Conservation (phyloP, 345 rosid genomes). For the Ricinus communis region DNA sequence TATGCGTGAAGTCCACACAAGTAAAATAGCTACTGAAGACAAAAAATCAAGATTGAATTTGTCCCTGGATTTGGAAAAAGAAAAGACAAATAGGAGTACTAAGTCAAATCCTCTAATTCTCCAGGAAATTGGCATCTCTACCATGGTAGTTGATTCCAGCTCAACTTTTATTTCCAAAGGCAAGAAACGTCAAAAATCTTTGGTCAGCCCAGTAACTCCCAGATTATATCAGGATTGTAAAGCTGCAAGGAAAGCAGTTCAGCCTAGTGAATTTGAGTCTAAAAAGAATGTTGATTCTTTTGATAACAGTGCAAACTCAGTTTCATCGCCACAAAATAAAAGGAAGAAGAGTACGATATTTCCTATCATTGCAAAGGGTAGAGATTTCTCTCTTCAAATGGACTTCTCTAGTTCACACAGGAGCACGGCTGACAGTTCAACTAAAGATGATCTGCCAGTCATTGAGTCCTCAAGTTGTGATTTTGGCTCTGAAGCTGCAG, state of each 20-base stretch:
- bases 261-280: constrained; percentile 19
- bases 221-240: constrained; percentile 27
- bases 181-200: constrained; percentile 25
- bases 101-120: constrained; percentile 15
- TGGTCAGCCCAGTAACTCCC: constrained; percentile 11
- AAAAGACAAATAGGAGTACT: constrained; percentile 30
- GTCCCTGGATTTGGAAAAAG: constrained; percentile 26
- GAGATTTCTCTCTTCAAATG: constrained; percentile 22
- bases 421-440: constrained; percentile 11
- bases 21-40: constrained; percentile 31
- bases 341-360: constrained; percentile 17
- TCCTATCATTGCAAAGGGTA: constrained; percentile 21
- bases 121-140: constrained; percentile 26
- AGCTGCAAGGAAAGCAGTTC: constrained; percentile 29
- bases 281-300: constrained; percentile 15
- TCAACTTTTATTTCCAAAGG: constrained; percentile 29
- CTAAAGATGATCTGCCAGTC: constrained; percentile 21
- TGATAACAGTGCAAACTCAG: constrained; percentile 14
- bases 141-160: constrained; percentile 15
- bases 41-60: constrained; percentile 26
- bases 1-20: constrained; percentile 17
- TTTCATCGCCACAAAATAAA: constrained; percentile 25
- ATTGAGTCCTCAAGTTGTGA: constrained; percentile 16
- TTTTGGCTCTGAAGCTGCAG: constrained; percentile 18
- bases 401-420: constrained; percentile 26